Base-by-base conservation (phyloP, 176 grass and related monocot species). In the Ananas comosus region DNA sequence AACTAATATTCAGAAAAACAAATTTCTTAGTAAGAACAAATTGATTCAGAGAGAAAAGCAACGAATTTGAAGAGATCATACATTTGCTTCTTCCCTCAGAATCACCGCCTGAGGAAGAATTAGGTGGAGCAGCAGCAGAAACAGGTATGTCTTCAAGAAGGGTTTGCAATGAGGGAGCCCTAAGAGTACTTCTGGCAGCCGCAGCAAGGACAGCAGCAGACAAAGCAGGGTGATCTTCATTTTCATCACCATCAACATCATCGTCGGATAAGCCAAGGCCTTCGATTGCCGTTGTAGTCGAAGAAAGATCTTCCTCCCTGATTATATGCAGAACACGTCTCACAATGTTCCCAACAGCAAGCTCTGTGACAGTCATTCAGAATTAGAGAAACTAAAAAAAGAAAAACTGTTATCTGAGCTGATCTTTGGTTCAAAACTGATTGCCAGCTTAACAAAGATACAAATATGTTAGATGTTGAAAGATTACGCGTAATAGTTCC, bases 271-370 rank as follows among this genome's bases (percentile, higher is more conserved):
- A 69, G 24, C 78, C 84, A 66, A 93, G 74, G 56, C 87, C 93
- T 76, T 92, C 89, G 29, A 92, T 83, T 17, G 81, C 78, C 64
- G 88, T 75, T 71, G 84, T 66, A 51, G 86, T 83, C 17, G 84
- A 88, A 66, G 92, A 87, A 49, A 92, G 70, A 77, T 97, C 90
- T 78, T 97, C 89, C 71, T 97, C 93, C 77, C 91, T 87, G 73
- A 97, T 97, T 70, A 97, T 90, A 80, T 97, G 93, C 65, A 97
- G 70, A 69, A 92, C 81, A 69, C 93, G 86, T 75, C 93, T 97
- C 50, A 97, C 89, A 79, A 92, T 97, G 84, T 97, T 92, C 61
- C 89, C 93, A 70, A 92, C 82, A 76, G 93, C 86, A 57, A 97
- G 84, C 69, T 97, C 93, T 97, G 80, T 51, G 64, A 65, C 51